phyloP scores from a whole-genome alignment of 495 filamentous ascomycete genomes.

The Neurospora sp. region DNA sequence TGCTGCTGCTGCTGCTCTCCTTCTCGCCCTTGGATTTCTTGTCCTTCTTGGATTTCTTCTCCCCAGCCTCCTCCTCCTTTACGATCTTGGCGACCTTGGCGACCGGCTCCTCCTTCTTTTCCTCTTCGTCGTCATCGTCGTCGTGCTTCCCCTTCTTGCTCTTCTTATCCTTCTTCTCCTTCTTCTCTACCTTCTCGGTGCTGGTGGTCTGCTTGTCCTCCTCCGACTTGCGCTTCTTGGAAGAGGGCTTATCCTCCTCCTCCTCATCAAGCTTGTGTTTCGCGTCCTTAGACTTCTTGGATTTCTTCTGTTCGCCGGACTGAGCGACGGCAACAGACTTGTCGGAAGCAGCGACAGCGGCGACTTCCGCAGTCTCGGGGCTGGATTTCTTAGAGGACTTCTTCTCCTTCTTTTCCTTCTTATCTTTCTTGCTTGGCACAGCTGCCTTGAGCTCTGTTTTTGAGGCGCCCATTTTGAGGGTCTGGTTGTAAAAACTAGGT shows the following conservation, averaged over 20 bases:
- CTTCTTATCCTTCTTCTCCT: background rate
- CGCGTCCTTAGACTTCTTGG: slow-evolving; percentile 9
- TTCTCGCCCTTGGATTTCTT: background rate
- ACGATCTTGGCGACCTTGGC: background rate
- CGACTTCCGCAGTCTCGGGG: background rate
- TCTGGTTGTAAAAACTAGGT: background rate
- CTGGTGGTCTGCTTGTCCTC: background rate
- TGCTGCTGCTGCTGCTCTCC: background rate
- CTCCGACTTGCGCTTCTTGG: slow-evolving; percentile 7
- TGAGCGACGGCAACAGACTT: too few species aligned
- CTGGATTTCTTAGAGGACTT: slow-evolving; percentile 9
- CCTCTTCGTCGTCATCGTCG: slow-evolving; percentile 2
- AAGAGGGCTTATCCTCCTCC: background rate
- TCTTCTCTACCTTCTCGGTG: background rate
- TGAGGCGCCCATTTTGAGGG: background rate
- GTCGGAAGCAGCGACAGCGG: too few species aligned
- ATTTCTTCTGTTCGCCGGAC: slow-evolving; percentile 2
- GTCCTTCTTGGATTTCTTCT: slow-evolving; percentile 4
- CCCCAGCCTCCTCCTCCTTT: background rate
- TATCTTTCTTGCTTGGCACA: background rate
- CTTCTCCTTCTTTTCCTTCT: background rate
- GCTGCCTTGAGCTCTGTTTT: background rate
- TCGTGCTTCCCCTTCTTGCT: background rate
- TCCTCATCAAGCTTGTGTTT: slow-evolving; percentile 5
- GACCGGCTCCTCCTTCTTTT: background rate